Conservation (phyloP, 2,329 filamentous ascomycete genomes). For the Aspergillus uvarum region DNA sequence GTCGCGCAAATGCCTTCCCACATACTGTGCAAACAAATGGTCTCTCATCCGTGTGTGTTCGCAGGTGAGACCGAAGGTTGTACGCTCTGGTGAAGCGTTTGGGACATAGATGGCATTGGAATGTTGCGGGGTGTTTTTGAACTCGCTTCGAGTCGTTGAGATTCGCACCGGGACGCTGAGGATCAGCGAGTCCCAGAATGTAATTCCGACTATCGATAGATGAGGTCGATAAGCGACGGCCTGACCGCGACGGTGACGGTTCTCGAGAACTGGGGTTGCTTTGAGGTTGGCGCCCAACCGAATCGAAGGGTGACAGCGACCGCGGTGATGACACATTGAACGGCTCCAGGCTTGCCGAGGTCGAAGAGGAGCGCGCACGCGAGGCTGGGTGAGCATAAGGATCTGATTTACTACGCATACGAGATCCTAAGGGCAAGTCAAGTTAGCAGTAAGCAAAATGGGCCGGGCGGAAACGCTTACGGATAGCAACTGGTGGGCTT, state of each 20-base stretch:
- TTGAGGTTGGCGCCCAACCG: constrained; percentile 31
- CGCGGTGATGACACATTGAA: constrained; percentile 35
- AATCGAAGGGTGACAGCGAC: constrained; percentile 46
- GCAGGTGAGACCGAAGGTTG: constrained; percentile 89
- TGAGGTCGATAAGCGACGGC: constrained; percentile 46
- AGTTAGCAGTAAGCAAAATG: constrained; percentile 8
- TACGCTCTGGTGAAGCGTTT: constrained; percentile 97
- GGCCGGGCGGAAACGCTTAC: constrained; percentile 32
- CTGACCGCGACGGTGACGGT: constrained; percentile 44
- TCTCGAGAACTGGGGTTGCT: constrained; percentile 47
- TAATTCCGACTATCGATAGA: constrained; percentile 65
- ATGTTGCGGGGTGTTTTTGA: constrained; percentile 96
- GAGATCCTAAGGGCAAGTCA: constrained; percentile 44
- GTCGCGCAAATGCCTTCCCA: constrained; percentile 93
- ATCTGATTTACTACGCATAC: constrained; percentile 62
- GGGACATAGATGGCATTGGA: constrained; percentile 89
- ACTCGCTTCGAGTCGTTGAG: constrained; percentile 70
- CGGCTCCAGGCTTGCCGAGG: constrained; percentile 34
- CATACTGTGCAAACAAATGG: constrained; percentile 97
- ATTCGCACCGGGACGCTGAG: constrained; percentile 69
- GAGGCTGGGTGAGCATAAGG: constrained; percentile 52
- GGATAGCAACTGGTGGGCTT: constrained; percentile 73
- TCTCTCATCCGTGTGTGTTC: constrained; percentile 94
- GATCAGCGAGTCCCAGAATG: constrained; percentile 88
- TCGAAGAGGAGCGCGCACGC: constrained; percentile 38